Base-by-base conservation (phyloP, 345 rosid species). In the Camelina hispida region DNA sequence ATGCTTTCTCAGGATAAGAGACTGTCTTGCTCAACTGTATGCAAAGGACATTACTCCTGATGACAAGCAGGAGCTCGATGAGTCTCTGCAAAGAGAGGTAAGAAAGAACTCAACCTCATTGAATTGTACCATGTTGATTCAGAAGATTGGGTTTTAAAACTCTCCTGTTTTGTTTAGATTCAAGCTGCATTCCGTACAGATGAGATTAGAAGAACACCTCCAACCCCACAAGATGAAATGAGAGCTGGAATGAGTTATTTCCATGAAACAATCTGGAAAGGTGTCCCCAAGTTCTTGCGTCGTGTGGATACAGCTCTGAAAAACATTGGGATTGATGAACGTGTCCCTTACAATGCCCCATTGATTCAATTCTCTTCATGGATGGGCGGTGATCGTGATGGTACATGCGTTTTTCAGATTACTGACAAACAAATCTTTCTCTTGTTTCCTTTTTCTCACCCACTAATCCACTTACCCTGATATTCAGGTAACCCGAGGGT, bases 111-210 rank as follows among this genome's bases (percentile, higher is more conserved):
- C 16, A 58, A 7, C 57, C 43, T 62, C 18, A 44, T 43, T 46
- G 55, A 25, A 37, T 17, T 63, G 13, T 28, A 25, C 42, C 53
- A 44, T 42, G 42, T 30, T 68, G 25, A 38, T 40, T 62, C 37
- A 14, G 54, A 43, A 42, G 37, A n/a, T 4, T 77, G 54, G 11
- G 4, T 5, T 55, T 62, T 62, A 7, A 20, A 43, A 10, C 38
- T 42, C 79, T 53, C 9, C 1, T 1, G 1, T 13, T 12, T 22
- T 17, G 18, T 79, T 58, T 71, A 95, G 99, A 93, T 96, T 80
- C 99, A 96, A 96, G 99, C 99, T 86, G 99, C 98, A 28, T 96
- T 93, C 73, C 98, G 99, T n/a, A 96, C 99, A 1, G 99, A 96
- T 83, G 99, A 96, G 83, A 96, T 96, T 56, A 87, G 97, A 47